Conservation (phyloP, 202 grass and related monocot genomes). For the Musa balbisiana region DNA sequence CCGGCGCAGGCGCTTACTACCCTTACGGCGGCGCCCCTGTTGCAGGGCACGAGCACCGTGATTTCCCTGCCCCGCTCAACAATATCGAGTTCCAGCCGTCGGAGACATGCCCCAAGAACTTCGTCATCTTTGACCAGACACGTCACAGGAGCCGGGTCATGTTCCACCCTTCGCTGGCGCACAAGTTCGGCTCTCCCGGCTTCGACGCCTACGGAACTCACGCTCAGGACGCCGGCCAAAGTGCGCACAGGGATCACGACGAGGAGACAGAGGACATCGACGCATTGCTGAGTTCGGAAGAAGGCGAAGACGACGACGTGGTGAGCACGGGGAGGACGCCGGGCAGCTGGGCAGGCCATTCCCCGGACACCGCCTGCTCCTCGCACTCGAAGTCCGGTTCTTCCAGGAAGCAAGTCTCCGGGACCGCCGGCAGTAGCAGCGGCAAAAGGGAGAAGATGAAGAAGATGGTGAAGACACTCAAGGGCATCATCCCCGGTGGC, state of each 20-base stretch:
- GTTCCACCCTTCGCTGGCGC: slow-evolving; percentile 73
- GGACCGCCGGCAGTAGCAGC: neutral
- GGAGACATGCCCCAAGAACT: slow-evolving; percentile 76
- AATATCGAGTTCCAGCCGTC: slow-evolving; percentile 74
- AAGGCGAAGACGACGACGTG: slow-evolving; percentile 65
- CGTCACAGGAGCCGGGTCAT: slow-evolving; percentile 68
- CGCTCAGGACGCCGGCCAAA: slow-evolving; percentile 22
- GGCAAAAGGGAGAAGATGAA: slow-evolving; percentile 50
- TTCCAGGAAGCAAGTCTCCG: too few species aligned
- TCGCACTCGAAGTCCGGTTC: slow-evolving; percentile 27
- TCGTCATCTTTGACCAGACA: slow-evolving; percentile 86
- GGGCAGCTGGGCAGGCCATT: slow-evolving; percentile 33
- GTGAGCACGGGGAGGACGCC: slow-evolving; percentile 68
- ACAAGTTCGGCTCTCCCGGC: slow-evolving; percentile 44
- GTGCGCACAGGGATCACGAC: slow-evolving; percentile 30
- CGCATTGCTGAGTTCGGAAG: slow-evolving; percentile 73
- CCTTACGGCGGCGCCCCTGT: slow-evolving; percentile 29
- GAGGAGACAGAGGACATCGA: slow-evolving; percentile 76
- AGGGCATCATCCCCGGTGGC: slow-evolving; percentile 78
- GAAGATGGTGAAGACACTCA: slow-evolving; percentile 86
- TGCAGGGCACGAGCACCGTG: slow-evolving; percentile 39
- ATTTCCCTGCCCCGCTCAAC: slow-evolving; percentile 51
- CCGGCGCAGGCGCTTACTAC: slow-evolving; percentile 28
- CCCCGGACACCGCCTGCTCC: slow-evolving; percentile 64
- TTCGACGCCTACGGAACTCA: slow-evolving; percentile 20